Percentiles rank a stretch among this genome's conserved stretches.
Evolutionary conservation across 1,284 basidiomycete genomes (phyloP).

Genomic region (Apiotrichum porosum): DNA sequence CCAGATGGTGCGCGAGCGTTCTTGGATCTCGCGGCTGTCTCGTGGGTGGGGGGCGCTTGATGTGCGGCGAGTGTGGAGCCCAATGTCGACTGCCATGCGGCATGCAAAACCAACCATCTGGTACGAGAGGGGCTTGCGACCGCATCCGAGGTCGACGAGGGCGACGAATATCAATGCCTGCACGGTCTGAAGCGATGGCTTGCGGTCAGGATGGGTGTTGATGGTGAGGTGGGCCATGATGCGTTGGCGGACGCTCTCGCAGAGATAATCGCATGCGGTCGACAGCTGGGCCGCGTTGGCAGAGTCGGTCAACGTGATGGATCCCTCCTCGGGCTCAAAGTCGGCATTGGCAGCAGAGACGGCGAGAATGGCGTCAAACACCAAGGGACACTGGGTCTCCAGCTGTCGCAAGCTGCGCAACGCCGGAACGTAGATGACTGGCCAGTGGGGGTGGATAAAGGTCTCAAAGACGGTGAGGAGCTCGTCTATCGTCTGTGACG

Average conservation of each 20-base stretch:
- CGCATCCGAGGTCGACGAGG: slow-evolving; percentile 10
- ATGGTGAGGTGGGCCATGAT: slow-evolving; percentile 1
- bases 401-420: slow-evolving; percentile 9
- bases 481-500: slow-evolving; percentile 11
- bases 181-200: slow-evolving; percentile 6
- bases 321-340: background rate
- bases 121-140: slow-evolving; percentile 9
- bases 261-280: slow-evolving; percentile 10
- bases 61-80: slow-evolving; percentile 5
- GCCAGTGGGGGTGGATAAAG: slow-evolving; percentile 21
- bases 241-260: slow-evolving; percentile 13
- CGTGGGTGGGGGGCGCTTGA: background rate
- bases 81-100: slow-evolving; percentile 15
- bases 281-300: background rate
- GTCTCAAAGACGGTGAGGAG: slow-evolving; percentile 15
- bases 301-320: background rate
- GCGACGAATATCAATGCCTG: slow-evolving; percentile 12
- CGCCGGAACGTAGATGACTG: slow-evolving; percentile 13
- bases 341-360: slow-evolving; percentile 14
- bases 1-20: slow-evolving; percentile 14
- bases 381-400: slow-evolving; percentile 8
- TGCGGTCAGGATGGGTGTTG: too few species aligned
- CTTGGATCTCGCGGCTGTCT: slow-evolving; percentile 5
- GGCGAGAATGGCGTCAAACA: slow-evolving; percentile 18
- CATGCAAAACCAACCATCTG: slow-evolving; percentile 17